Base-by-base conservation (phyloP, 805 yeast genomes). In the Yamadazyma sp. region DNA sequence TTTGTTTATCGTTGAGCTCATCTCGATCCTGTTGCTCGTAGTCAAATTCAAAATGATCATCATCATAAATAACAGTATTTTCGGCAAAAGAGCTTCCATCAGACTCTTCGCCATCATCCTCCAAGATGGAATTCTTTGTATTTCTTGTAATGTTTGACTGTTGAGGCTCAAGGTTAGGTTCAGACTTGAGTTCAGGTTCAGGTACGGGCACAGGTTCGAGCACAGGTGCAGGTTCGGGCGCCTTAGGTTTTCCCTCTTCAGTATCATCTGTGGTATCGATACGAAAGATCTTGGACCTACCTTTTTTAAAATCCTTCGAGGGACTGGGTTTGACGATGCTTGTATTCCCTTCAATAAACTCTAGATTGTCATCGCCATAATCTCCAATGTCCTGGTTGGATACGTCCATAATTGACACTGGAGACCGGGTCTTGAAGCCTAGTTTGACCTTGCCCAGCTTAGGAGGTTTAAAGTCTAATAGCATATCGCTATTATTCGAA, bases 301-400 rank as follows among this genome's bases (percentile, higher is more conserved):
- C 9, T 16, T 37, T 37, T 18, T 18, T 23, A 16, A 10, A 31
- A 8, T 31, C 36, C 21, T 37, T 37, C 5, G 11, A 12, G 12
- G 40, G 40, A 20, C 40, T 37, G 5, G 30, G 36, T 21, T 30
- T 30, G 11, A 15, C 21, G 4, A 17, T 15, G 6, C 16, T 16
- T 3, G 32, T 18, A 16, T 30, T 20, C 5, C 16, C n/a, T 27
- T 64, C 70, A 20, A 60, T 39, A 29, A 44, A 54, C 3, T 55
- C 51, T 3, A 64, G 21, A 38, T 64, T 57, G 3, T 49, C 47
- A 38, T 62, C 70, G 5, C 55, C 63, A 34, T 64, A 64, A 26
- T 63, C 69, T 13, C 68, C 70, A 3, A 61, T 35, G 23, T 62
- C 56, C 13, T 55, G 65, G 32, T 54, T 49, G 2, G 66, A 60